Conservation (phyloP, 192 early-diverging fungal genomes). For the Kickxella alabastrina region DNA sequence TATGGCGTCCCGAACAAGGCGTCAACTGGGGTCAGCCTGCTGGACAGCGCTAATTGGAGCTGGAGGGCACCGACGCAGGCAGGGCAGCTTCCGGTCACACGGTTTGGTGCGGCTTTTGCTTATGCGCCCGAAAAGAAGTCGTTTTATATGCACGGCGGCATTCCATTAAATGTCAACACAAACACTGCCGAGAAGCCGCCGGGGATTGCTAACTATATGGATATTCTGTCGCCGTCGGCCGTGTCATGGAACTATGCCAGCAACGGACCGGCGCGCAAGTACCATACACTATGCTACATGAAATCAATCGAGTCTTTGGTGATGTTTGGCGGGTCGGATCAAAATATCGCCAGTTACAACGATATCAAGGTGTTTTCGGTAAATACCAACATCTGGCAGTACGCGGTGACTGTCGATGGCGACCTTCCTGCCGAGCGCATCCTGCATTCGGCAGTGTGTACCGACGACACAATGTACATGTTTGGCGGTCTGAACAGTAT, state of each 20-base stretch:
- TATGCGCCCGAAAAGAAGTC: conserved; percentile 16
- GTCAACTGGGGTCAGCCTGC: conserved; percentile 23
- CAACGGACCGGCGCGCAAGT: conserved; percentile 55
- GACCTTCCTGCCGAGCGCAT: conserved; percentile 55
- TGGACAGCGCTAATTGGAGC: conserved; percentile 48
- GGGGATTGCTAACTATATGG: conserved; percentile 43
- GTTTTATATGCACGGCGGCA: conserved; percentile 51
- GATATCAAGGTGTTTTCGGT: conserved; percentile 55
- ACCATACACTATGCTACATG: conserved; percentile 55
- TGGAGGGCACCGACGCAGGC: conserved; percentile 42
- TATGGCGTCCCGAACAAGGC: conserved; percentile 17
- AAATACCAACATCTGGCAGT: conserved; percentile 53
- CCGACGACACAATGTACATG: conserved; percentile 62
- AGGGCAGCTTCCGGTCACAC: conserved; percentile 34
- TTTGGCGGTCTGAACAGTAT: conserved; percentile 55
- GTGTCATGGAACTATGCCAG: conserved; percentile 57
- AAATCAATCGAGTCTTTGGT: conserved; percentile 54
- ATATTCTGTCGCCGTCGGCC: conserved; percentile 45
- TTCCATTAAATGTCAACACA: conserved; percentile 24
- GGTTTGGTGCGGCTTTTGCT: conserved; percentile 40
- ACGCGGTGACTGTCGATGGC: conserved; percentile 36
- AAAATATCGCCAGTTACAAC: conserved; percentile 50
- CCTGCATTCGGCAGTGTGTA: conserved; percentile 64
- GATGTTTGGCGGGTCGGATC: conserved; percentile 63
- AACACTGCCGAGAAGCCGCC: conserved; percentile 23